Evolutionary conservation across 1,139 yeast species (phyloP).

Genomic region (Suhomyces wounanorum): DNA sequence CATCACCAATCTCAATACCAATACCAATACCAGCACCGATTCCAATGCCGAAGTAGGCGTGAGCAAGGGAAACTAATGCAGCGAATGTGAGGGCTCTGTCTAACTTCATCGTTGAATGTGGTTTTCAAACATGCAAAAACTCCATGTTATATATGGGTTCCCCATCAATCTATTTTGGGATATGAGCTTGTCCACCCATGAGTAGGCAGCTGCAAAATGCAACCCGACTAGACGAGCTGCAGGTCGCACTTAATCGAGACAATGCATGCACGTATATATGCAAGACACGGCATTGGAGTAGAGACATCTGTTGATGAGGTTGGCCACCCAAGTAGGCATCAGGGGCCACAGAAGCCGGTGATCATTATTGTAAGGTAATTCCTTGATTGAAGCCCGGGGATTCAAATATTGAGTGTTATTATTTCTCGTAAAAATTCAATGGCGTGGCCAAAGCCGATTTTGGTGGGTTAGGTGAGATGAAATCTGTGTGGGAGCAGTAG

Average conservation of each 20-base stretch:
- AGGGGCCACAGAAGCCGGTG: not conserved
- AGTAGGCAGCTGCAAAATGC: slow-evolving; percentile 1
- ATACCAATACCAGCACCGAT: slow-evolving; percentile 4
- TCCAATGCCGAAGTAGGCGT: slow-evolving; percentile 10
- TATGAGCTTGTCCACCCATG: not conserved
- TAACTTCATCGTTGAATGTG: slow-evolving; percentile 11
- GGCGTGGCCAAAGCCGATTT: not conserved
- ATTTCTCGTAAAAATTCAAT: not conserved
- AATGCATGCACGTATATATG: slow-evolving; percentile 1
- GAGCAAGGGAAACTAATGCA: slow-evolving; percentile 9
- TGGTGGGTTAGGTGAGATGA: not conserved
- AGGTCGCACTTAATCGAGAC: not conserved
- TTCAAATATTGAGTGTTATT: not conserved
- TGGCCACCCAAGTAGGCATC: not conserved
- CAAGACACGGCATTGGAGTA: not conserved
- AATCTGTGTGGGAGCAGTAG: not conserved
- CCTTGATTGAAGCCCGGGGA: not conserved
- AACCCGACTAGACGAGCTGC: slow-evolving; percentile 1
- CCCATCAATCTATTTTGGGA: not conserved
- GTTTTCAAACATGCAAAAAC: not conserved
- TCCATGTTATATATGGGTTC: not conserved
- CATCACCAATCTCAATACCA: not conserved
- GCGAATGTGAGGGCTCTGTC: slow-evolving; percentile 13
- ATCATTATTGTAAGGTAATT: not conserved
- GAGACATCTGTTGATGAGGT: not conserved